These are phyloP conservation scores for Suhomyces terraborum DNA, from an alignment of 1,139 yeast species.

Conservation along the genomic window DNA sequence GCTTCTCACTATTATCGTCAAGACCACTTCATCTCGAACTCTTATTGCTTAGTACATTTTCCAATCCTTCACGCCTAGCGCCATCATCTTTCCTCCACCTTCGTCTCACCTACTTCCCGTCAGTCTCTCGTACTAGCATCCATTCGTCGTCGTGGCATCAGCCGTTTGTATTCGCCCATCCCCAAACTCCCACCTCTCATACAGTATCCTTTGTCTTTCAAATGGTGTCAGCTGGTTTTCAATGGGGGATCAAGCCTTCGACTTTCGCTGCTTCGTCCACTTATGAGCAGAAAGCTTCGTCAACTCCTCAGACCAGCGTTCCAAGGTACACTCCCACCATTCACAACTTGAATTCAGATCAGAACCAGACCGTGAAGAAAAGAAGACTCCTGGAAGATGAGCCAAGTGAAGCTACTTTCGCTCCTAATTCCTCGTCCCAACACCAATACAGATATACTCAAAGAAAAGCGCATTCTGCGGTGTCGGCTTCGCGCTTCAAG, in stretches of 20 bases:
- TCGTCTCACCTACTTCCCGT: background rate
- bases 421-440: conserved; percentile 9
- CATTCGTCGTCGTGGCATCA: conserved; percentile 2
- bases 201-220: too few relatives aligned
- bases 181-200: too few relatives aligned
- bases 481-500: conserved; percentile 23
- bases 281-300: background rate
- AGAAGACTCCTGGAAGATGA: conserved; percentile 23
- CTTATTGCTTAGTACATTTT: too few relatives aligned
- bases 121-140: too few relatives aligned
- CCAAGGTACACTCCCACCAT: conserved; percentile 22
- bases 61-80: background rate
- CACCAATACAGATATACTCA: conserved; percentile 9
- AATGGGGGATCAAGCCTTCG: conserved; percentile 32
- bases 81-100: background rate
- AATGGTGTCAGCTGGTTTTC: conserved; percentile 38
- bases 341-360: background rate
- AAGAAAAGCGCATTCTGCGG: conserved; percentile 7
- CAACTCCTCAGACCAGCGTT: conserved; percentile 6
- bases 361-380: conserved; percentile 14
- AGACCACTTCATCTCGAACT: too few relatives aligned
- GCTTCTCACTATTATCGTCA: too few relatives aligned
- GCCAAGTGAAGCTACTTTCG: conserved; percentile 1
- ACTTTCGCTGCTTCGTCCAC: conserved; percentile 8
- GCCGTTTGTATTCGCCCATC: background rate